Conservation (phyloP, 208 protist species). For the Trypanosoma theileri region DNA sequence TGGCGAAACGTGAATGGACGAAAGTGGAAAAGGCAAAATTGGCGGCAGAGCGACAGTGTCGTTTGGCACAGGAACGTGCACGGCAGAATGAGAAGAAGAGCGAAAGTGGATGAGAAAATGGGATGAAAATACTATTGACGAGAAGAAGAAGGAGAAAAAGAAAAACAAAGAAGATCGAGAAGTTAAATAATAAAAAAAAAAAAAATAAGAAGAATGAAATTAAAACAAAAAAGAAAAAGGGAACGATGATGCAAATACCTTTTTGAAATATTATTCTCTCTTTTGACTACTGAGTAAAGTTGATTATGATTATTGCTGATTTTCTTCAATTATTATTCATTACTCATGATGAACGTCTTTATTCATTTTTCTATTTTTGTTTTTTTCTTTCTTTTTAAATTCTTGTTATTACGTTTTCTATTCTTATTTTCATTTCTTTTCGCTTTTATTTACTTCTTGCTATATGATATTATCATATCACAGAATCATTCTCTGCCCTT, state of each 20-base stretch:
- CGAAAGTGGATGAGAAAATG: not conserved
- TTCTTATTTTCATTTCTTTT: not conserved
- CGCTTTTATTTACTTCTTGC: not conserved
- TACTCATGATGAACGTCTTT: not conserved
- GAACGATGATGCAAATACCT: no score
- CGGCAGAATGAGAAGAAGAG: not conserved
- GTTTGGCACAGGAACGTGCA: conserved; percentile 56
- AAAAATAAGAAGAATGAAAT: not conserved
- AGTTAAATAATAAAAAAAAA: conserved; percentile 5
- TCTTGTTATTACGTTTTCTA: not conserved
- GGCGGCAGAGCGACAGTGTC: conserved; percentile 73
- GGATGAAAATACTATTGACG: not conserved
- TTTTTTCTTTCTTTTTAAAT: not conserved
- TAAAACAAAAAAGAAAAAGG: no score
- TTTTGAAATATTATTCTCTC: no score
- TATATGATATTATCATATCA: no score
- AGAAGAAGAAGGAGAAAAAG: not conserved
- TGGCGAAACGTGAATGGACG: conserved; percentile 51
- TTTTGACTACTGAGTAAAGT: not conserved
- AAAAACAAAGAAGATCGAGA: not conserved
- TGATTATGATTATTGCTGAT: not conserved
- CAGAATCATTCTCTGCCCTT: no score
- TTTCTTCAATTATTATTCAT: not conserved
- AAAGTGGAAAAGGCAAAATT: conserved; percentile 54
- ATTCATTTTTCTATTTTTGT: not conserved